Conservation (phyloP, 176 grass and related monocot species). For the Leersia perrieri region DNA sequence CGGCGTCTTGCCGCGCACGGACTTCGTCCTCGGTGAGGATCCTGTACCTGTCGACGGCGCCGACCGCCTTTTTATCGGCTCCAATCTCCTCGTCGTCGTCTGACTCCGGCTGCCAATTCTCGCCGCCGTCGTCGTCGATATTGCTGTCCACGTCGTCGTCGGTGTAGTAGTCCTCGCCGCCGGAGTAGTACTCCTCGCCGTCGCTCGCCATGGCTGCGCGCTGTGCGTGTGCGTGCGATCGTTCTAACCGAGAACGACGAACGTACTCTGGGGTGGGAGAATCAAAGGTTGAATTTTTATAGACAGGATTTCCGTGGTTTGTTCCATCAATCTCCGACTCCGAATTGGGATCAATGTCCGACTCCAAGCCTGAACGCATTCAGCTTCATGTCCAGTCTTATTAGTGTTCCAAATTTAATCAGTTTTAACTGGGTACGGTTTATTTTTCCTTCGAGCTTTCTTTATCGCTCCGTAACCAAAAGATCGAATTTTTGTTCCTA, state of each 20-base stretch:
- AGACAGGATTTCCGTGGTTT: neutral
- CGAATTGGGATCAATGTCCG: neutral
- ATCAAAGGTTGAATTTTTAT: neutral
- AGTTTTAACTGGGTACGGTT: too few relatives aligned
- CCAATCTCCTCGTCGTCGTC: neutral
- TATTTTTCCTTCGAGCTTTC: too few relatives aligned
- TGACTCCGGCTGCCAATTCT: neutral
- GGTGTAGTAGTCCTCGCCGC: too few relatives aligned
- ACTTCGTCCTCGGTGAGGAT: neutral
- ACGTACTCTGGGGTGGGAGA: neutral
- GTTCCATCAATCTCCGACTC: neutral
- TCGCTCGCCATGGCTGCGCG: conserved; percentile 10
- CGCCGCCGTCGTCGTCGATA: neutral
- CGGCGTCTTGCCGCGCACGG: conserved; percentile 6
- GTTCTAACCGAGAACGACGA: neutral
- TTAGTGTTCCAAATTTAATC: too few relatives aligned
- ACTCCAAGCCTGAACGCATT: neutral
- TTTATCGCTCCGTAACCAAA: too few relatives aligned
- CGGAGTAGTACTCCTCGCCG: neutral
- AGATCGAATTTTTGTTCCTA: too few relatives aligned
- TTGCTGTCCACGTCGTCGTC: neutral
- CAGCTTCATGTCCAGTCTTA: too few relatives aligned
- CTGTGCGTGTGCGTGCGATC: neutral
- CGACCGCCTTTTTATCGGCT: too few relatives aligned
- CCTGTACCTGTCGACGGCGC: neutral